phyloP scores from a whole-genome alignment of 208 protist species.

The Strigomonas culicis region DNA sequence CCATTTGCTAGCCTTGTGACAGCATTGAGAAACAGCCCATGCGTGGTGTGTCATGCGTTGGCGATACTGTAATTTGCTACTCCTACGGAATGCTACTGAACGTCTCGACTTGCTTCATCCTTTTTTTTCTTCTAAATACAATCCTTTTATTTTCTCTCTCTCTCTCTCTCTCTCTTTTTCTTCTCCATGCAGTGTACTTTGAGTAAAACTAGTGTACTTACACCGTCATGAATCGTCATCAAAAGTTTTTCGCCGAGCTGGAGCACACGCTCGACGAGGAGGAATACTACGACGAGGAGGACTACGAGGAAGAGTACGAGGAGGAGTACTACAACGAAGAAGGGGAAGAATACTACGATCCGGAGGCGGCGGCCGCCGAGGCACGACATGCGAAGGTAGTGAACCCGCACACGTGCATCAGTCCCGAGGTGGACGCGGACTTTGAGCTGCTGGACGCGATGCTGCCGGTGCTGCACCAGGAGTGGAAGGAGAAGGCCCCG shows the following conservation, averaged over 20 bases:
- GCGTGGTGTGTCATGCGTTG: background rate
- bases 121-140: conserved; percentile 9
- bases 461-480: conserved; percentile 30
- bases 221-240: background rate
- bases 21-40: too few species aligned
- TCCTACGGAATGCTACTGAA: too few species aligned
- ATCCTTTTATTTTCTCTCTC: background rate
- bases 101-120: background rate
- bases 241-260: conserved; percentile 56
- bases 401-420: conserved; percentile 21
- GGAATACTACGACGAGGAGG: conserved; percentile 40
- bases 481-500: conserved; percentile 37
- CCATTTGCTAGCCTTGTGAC: too few species aligned
- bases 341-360: conserved; percentile 17
- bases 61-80: background rate
- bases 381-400: background rate
- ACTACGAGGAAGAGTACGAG: conserved; percentile 57
- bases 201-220: background rate
- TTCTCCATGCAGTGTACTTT: conserved; percentile 6
- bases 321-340: conserved; percentile 46
- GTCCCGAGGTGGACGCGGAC: conserved; percentile 37
- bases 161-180: conserved; percentile 17
- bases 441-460: conserved; percentile 44
- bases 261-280: conserved; percentile 43
- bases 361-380: background rate